Evolutionary conservation across 208 protist species (phyloP).

Genomic region (Phytomonas sp.): DNA sequence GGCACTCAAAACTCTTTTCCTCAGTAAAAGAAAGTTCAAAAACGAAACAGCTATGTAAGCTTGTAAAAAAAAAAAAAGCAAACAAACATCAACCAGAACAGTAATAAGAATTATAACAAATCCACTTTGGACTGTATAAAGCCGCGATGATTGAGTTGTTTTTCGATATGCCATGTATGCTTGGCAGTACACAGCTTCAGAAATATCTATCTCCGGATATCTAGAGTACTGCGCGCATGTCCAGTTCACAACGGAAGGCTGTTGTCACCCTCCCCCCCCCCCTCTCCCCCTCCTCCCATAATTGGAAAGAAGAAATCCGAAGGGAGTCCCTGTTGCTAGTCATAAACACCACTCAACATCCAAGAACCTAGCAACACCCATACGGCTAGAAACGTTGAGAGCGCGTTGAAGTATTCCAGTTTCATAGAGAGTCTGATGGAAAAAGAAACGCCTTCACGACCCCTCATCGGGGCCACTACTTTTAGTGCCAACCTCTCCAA

Average conservation of each 20-base stretch:
- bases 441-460: background rate
- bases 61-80: slow-evolving; percentile 10
- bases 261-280: too few species aligned
- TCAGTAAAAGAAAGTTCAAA: background rate
- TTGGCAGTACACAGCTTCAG: background rate
- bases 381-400: background rate
- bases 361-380: background rate
- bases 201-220: background rate
- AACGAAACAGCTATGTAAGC: background rate
- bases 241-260: background rate
- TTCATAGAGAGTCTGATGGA: background rate
- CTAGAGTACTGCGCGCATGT: background rate
- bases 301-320: background rate
- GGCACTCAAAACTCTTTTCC: background rate
- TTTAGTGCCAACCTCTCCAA: background rate
- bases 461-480: background rate
- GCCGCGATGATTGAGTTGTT: background rate
- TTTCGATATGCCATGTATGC: background rate
- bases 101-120: slow-evolving; percentile 1
- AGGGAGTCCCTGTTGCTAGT: background rate
- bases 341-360: background rate
- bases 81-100: slow-evolving; percentile 7
- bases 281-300: background rate
- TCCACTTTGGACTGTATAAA: background rate
- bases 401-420: background rate